phyloP scores from a whole-genome alignment of 331 rosid species.

The Erythrophleum ivorense region DNA sequence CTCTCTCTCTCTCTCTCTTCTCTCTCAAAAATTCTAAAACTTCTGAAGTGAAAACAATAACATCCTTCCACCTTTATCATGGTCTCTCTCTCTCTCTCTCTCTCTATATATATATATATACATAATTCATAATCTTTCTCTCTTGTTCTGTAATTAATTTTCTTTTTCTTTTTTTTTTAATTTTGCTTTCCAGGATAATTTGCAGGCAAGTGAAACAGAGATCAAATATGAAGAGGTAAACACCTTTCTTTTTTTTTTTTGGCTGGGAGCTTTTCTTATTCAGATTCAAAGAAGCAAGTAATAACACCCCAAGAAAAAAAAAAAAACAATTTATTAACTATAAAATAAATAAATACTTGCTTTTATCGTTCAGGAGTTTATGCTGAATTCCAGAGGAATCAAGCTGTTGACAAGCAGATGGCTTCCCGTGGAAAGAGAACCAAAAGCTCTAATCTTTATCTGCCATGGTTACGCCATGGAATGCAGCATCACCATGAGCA shows the following conservation, averaged over 20 bases:
- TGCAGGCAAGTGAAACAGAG: constrained; percentile 43
- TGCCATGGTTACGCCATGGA: constrained; percentile 85
- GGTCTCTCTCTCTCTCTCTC: constrained; percentile 15
- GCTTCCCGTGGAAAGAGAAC: constrained; percentile 50
- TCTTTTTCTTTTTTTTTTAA: not conserved
- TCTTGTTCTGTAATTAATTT: not conserved
- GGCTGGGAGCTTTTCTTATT: not conserved
- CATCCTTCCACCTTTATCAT: not conserved
- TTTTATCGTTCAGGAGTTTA: constrained; percentile 43
- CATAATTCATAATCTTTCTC: not conserved
- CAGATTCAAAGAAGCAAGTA: not conserved
- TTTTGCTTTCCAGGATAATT: not conserved
- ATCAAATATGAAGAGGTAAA: constrained; percentile 55
- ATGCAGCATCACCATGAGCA: constrained; percentile 74
- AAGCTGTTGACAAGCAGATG: constrained; percentile 63
- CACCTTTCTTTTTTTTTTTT: not conserved
- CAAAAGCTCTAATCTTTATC: constrained; percentile 62
- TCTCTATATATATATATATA: not conserved
- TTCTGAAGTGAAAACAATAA: not conserved
- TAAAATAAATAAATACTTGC: not conserved
- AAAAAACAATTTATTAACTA: too few relatives aligned
- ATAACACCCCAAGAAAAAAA: too few relatives aligned
- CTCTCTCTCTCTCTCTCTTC: not conserved
- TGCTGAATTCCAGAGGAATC: constrained; percentile 50
- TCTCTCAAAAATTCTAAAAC: not conserved